Evolutionary conservation across 169 alveolate genomes (phyloP), one percentile per base, ranked within the genome.

Genomic region (Cryptosporidium sp.): DNA sequence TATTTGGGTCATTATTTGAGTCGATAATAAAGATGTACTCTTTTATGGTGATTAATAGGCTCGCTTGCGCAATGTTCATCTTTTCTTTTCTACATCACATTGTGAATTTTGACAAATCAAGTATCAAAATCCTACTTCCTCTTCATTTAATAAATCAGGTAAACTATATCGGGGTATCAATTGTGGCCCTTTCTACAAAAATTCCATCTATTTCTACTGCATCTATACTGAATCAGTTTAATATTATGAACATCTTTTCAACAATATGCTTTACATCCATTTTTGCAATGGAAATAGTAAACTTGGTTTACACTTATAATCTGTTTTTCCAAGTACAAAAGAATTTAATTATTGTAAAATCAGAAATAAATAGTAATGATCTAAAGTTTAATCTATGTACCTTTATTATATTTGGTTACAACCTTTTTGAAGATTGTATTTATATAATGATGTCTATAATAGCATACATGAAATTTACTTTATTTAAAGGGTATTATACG

Each of bases 71-170:
- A 55, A 5, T 7, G 5, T 2, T 55, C 7, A 55, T 55, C 23
- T 9, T n/a, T 23, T 55, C 18, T n/a, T 55, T 55, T 26, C 31
- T 55, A 7, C 37, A 37, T 1, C 35, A 55, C 18, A 55, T 23
- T 3, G 7, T 35, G 35, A 55, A 3, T 26, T n/a, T 55, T 23
- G 67, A 55, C n/a, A 55, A 55, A 26, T n/a, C 71, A 37, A 65
- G 33, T 33, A 65, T 37, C 5, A 65, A 65, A 33, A 29, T 37
- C 6, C 14, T 65, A 16, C n/a, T 65, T 31, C 3, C 48, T 35
- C 71, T 65, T 35, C 71, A 65, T 16, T 65, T 65, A 5, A 37
- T 37, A 65, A 65, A 37, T 65, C 71, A 65, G 50, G 0, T n/a
- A 5, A 65, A 65, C 31, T 65, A 65, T 37, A 16, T 65, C 10